These are phyloP conservation scores for Quercus cerris DNA, from an alignment of 306 rosid species.

Conservation along the genomic window DNA sequence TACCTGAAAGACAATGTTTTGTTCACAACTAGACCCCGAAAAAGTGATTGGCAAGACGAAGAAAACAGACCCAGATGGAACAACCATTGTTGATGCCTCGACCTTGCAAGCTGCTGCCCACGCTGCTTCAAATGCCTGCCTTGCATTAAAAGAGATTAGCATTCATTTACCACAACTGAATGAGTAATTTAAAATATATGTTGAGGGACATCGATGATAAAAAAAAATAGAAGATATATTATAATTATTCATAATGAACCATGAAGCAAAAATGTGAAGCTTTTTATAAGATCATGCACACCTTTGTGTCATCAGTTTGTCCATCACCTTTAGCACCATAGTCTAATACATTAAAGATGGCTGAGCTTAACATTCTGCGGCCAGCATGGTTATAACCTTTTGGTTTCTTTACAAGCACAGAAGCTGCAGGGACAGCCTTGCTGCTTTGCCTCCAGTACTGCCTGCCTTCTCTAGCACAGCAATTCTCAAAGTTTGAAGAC, in stretches of 20 bases:
- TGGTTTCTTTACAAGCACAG: neutral
- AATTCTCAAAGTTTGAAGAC: constrained; percentile 33
- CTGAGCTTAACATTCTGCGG: neutral
- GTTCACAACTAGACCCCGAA: constrained; percentile 48
- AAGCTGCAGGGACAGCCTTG: constrained; percentile 10
- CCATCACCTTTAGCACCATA: constrained; percentile 87
- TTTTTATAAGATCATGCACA: neutral
- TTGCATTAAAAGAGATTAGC: neutral
- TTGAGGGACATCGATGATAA: neutral
- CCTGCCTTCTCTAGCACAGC: constrained; percentile 38
- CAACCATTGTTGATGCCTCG: constrained; percentile 51
- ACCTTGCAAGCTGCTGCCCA: constrained; percentile 74
- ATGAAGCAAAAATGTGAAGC: neutral
- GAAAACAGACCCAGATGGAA: constrained; percentile 72
- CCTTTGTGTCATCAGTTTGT: constrained; percentile 72
- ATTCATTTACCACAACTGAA: neutral
- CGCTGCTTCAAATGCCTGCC: constrained; percentile 63
- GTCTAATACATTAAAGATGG: constrained; percentile 54
- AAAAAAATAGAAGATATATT: neutral
- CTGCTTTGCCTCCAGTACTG: constrained; percentile 37
- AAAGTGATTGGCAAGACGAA: constrained; percentile 59
- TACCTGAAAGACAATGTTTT: constrained; percentile 69
- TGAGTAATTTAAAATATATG: neutral
- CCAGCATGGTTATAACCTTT: neutral
- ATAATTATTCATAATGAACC: neutral